These are phyloP conservation scores for Gyromitra esculenta DNA, from an alignment of 2,329 filamentous ascomycete genomes.

Conservation along the genomic window DNA sequence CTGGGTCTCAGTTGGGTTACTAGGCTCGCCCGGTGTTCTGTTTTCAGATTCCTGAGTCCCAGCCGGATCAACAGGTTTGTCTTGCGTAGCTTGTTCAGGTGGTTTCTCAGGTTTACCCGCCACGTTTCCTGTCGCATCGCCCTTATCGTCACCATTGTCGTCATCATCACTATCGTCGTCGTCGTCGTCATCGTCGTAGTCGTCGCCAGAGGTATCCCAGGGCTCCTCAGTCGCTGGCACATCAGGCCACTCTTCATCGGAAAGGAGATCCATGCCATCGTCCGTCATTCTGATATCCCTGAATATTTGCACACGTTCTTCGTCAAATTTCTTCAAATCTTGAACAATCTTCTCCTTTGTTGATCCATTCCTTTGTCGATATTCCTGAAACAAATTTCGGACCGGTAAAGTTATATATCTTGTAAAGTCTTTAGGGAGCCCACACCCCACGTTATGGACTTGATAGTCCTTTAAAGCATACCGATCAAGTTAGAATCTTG, in stretches of 20 bases:
- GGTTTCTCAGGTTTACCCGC: neutral
- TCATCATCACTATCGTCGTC: neutral
- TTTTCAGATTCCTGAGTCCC: no score
- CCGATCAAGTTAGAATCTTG: neutral
- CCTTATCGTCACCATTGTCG: neutral
- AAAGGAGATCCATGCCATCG: conserved; percentile 14
- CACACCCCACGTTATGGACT: neutral
- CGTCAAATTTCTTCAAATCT: conserved; percentile 1
- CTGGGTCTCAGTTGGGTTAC: no score
- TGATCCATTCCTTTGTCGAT: neutral
- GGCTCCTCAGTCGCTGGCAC: neutral
- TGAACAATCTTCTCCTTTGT: neutral
- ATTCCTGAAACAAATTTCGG: neutral
- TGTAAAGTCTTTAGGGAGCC: neutral
- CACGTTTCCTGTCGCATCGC: neutral
- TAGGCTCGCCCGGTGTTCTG: no score
- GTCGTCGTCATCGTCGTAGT: neutral
- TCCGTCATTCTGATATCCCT: conserved; percentile 17
- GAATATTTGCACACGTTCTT: neutral
- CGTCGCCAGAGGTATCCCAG: neutral
- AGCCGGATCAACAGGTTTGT: no score
- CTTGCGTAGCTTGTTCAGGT: neutral
- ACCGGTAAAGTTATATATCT: neutral
- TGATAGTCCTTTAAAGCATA: neutral
- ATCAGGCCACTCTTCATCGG: neutral